These are phyloP conservation scores for Podila verticillata DNA, from an alignment of 192 early-diverging fungal species.

Conservation along the genomic window DNA sequence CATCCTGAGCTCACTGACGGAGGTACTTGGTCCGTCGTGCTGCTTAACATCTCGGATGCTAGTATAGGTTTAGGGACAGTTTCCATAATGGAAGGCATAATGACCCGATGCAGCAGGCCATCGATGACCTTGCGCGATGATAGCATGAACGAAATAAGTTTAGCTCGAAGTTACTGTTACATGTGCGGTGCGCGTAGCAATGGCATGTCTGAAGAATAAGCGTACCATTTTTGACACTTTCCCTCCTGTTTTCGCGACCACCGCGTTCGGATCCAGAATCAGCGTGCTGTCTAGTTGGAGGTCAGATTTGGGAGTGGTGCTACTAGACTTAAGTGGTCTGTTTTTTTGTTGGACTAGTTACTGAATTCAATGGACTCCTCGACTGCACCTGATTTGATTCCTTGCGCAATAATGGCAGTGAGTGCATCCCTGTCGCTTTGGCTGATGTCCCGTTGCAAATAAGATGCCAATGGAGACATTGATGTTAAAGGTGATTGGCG, in stretches of 20 bases:
- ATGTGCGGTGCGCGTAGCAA: background rate
- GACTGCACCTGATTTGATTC: constrained; percentile 37
- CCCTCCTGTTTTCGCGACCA: constrained; percentile 28
- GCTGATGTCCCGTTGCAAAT: background rate
- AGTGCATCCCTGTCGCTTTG: constrained; percentile 19
- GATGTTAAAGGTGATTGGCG: background rate
- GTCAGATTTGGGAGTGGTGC: background rate
- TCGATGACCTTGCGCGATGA: constrained; percentile 16
- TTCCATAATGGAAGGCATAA: constrained; percentile 19
- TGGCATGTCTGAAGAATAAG: background rate
- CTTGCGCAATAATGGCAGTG: constrained; percentile 21
- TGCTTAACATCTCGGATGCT: constrained; percentile 13
- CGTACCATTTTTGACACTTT: constrained; percentile 1
- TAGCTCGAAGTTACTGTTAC: too few species aligned
- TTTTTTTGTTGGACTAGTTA: background rate
- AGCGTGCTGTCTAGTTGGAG: constrained; percentile 16
- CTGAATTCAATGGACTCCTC: background rate
- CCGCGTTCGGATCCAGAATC: constrained; percentile 35
- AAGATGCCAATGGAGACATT: background rate
- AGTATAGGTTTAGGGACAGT: constrained; percentile 5
- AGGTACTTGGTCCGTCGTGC: background rate
- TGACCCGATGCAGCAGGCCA: constrained; percentile 25
- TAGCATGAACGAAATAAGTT: background rate
- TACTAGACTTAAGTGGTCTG: background rate
- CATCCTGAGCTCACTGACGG: constrained; percentile 18